Percentiles rank a stretch among this genome's conserved stretches.
Conservation (phyloP, 495 filamentous ascomycete species). For the Thozetella sp. region DNA sequence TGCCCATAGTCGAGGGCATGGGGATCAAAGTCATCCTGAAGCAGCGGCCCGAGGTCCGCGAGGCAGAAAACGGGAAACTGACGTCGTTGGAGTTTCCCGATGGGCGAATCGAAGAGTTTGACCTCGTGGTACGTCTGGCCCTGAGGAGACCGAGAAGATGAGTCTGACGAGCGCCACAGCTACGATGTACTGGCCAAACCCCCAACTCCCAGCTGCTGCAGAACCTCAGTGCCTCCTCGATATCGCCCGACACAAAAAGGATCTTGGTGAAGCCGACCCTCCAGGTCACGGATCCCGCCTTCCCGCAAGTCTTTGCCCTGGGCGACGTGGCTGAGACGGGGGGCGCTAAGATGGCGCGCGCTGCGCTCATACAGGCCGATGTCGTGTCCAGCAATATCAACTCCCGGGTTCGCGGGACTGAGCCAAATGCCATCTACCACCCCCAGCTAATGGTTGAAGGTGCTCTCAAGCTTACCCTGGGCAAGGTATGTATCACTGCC, state of each 20-base stretch:
- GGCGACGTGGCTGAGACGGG: slow-evolving; percentile 65
- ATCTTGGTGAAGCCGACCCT: slow-evolving; percentile 58
- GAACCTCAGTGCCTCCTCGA: slow-evolving; percentile 38
- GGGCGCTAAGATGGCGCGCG: slow-evolving; percentile 52
- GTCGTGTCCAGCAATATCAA: slow-evolving; percentile 57
- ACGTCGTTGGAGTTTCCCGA: slow-evolving; percentile 23
- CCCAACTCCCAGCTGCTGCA: slow-evolving; percentile 55
- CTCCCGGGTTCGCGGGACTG: slow-evolving; percentile 35
- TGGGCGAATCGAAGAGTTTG: slow-evolving; percentile 29
- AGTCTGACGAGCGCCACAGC: slow-evolving; percentile 13
- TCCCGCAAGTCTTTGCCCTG: slow-evolving; percentile 55
- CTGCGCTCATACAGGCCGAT: slow-evolving; percentile 50
- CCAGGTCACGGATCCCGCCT: slow-evolving; percentile 51
- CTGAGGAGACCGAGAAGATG: not conserved
- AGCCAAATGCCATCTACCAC: slow-evolving; percentile 25
- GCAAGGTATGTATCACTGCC: slow-evolving; percentile 4
- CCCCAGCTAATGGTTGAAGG: slow-evolving; percentile 25
- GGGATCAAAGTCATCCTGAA: slow-evolving; percentile 41
- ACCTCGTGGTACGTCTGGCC: slow-evolving; percentile 31
- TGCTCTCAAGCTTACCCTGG: slow-evolving; percentile 30
- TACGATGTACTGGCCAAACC: slow-evolving; percentile 58
- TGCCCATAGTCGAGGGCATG: slow-evolving; percentile 33
- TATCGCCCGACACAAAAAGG: slow-evolving; percentile 48
- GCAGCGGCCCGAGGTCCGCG: slow-evolving; percentile 21
- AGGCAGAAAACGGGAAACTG: slow-evolving; percentile 12